These are phyloP conservation scores for Kwoniella sp. DNA, from an alignment of 768 basidiomycete genomes.

Conservation along the genomic window DNA sequence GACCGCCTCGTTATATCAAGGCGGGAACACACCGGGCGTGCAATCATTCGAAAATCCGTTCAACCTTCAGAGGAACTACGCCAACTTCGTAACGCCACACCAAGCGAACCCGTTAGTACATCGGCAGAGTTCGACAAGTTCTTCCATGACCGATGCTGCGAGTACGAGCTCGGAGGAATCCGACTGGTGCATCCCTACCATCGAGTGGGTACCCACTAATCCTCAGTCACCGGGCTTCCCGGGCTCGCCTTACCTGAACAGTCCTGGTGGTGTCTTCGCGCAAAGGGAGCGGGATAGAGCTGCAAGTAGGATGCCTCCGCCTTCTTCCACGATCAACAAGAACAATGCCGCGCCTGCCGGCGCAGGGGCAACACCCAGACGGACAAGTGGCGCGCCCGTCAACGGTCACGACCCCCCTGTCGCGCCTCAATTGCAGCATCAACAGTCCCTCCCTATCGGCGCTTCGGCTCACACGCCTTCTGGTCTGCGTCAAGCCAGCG, in stretches of 20 bases:
- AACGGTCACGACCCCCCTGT: slow-evolving; percentile 5
- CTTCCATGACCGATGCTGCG: slow-evolving; percentile 40
- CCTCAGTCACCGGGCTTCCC: slow-evolving; percentile 11
- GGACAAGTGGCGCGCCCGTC: slow-evolving; percentile 2
- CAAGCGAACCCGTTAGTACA: slow-evolving; percentile 19
- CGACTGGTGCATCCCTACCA: slow-evolving; percentile 47
- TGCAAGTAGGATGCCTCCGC: slow-evolving; percentile 40
- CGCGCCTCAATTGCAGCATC: slow-evolving; percentile 15
- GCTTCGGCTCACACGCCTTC: slow-evolving; percentile 30
- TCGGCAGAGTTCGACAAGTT: slow-evolving; percentile 44
- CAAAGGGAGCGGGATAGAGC: slow-evolving; percentile 9
- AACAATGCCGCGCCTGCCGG: background rate
- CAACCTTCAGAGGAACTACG: slow-evolving; percentile 28
- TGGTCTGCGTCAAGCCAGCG: slow-evolving; percentile 25
- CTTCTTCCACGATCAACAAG: slow-evolving; percentile 14
- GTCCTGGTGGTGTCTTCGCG: slow-evolving; percentile 10
- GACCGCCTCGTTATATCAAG: slow-evolving; percentile 41
- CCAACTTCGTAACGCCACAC: slow-evolving; percentile 36
- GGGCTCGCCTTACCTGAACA: slow-evolving; percentile 16
- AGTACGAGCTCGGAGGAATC: slow-evolving; percentile 45
- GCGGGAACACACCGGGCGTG: slow-evolving; percentile 12
- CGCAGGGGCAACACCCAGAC: slow-evolving; percentile 6
- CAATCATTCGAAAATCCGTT: slow-evolving; percentile 20
- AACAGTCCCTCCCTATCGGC: slow-evolving; percentile 29
- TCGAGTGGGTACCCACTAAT: slow-evolving; percentile 44